Percentiles rank a stretch among this genome's conserved stretches.
These are phyloP conservation scores for Schizonepeta tenuifolia DNA, from an alignment of 257 asterid species.

Conservation along the genomic window DNA sequence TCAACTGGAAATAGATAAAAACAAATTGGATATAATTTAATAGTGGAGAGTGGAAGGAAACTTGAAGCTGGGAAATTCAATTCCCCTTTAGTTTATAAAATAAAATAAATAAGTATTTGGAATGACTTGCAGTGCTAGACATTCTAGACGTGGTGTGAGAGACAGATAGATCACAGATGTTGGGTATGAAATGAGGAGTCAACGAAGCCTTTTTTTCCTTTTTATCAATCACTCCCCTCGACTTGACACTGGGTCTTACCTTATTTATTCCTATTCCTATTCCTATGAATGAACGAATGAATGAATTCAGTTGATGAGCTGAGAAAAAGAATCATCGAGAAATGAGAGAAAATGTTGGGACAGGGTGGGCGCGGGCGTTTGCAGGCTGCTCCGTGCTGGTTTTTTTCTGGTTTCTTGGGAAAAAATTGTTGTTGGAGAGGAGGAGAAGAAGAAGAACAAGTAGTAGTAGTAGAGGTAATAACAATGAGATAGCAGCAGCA, in stretches of 20 bases:
- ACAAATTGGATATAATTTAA: too few relatives aligned
- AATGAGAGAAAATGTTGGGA: not conserved
- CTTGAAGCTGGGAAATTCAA: conserved; percentile 29
- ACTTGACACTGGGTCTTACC: not conserved
- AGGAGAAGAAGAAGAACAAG: not conserved
- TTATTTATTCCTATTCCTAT: too few relatives aligned
- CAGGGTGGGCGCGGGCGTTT: not conserved
- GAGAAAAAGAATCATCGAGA: not conserved
- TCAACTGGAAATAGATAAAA: not conserved
- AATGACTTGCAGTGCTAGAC: too few relatives aligned
- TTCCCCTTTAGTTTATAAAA: not conserved
- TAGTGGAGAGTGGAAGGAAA: conserved; percentile 31
- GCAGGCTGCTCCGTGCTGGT: not conserved
- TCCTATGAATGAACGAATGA: too few relatives aligned
- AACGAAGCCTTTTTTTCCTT: conserved; percentile 46
- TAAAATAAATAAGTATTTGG: conserved; percentile 21
- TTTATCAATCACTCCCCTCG: conserved; percentile 34
- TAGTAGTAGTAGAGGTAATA: not conserved
- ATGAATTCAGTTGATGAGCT: too few relatives aligned
- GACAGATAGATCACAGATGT: conserved; percentile 37
- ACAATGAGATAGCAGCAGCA: conserved; percentile 29
- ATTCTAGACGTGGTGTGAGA: conserved; percentile 58
- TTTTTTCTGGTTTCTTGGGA: not conserved
- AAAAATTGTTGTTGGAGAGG: not conserved
- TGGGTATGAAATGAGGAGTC: conserved; percentile 39